Conservation (phyloP, 2,329 filamentous ascomycete genomes). For the Fulvia fulva region DNA sequence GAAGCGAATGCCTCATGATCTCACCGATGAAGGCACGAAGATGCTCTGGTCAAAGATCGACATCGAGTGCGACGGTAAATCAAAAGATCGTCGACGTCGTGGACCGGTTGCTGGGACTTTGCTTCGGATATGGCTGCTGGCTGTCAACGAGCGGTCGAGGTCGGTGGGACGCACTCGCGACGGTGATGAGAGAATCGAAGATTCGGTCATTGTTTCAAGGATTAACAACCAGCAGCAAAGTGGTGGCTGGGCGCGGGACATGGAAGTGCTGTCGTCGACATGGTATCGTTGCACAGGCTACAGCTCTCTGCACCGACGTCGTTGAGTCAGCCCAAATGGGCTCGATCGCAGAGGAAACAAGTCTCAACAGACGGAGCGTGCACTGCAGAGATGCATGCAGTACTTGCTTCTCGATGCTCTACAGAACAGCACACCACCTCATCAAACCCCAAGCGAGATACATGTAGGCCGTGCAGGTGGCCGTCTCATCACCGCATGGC, state of each 20-base stretch:
- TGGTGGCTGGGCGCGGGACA: not conserved
- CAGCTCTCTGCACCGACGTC: not conserved
- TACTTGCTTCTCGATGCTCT: not conserved
- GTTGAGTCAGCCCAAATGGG: not conserved
- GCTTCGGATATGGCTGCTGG: too few species aligned
- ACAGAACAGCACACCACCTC: not conserved
- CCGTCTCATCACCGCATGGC: not conserved
- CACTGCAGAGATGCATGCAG: too few species aligned
- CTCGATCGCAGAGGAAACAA: not conserved
- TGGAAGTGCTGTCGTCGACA: not conserved
- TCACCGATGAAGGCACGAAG: not conserved
- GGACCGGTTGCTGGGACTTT: not conserved
- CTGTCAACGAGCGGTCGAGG: too few species aligned
- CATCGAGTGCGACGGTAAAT: too few species aligned
- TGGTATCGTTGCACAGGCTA: not conserved
- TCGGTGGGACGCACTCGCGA: too few species aligned
- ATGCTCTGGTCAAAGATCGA: not conserved
- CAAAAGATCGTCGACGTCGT: too few species aligned
- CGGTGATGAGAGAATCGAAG: too few species aligned
- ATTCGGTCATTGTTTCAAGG: too few species aligned
- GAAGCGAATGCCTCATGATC: not conserved
- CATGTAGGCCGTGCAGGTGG: not conserved
- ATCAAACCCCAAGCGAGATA: too few species aligned
- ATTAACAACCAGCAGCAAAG: too few species aligned
- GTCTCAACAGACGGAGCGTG: too few species aligned